Evolutionary conservation across 1,284 basidiomycete species (phyloP).

Genomic region (Pterula multifida): DNA sequence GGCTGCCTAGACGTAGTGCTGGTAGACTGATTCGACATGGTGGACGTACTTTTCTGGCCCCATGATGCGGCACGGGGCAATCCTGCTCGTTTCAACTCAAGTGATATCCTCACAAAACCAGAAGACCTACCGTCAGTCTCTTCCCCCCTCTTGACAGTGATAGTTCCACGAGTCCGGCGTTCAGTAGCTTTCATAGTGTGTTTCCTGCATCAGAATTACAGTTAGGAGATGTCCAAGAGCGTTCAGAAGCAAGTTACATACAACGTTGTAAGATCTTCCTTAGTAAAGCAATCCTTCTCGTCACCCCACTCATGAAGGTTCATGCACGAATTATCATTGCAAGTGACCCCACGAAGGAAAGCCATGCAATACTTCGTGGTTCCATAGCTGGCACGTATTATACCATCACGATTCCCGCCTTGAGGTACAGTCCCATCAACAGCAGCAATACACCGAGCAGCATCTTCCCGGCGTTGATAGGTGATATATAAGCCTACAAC

Average conservation of each 20-base stretch:
- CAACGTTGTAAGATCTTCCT: conserved; percentile 85
- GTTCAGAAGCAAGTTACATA: conserved; percentile 27
- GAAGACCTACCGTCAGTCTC: conserved; percentile 47
- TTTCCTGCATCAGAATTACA: conserved; percentile 38
- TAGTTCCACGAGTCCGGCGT: conserved; percentile 37
- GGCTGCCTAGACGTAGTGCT: conserved; percentile 15
- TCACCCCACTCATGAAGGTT: conserved; percentile 97
- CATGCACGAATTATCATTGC: conserved; percentile 85
- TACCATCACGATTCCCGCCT: conserved; percentile 57
- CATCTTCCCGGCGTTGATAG: conserved; percentile 91
- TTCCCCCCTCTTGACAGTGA: conserved; percentile 37
- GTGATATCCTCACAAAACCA: conserved; percentile 9
- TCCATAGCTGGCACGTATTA: conserved; percentile 90
- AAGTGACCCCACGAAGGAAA: conserved; percentile 81
- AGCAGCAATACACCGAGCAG: conserved; percentile 84
- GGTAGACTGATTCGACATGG: conserved; percentile 15
- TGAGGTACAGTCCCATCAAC: conserved; percentile 87
- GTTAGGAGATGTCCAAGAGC: conserved; percentile 11
- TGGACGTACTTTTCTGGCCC: conserved; percentile 42
- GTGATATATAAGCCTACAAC: conserved; percentile 94
- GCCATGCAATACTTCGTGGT: conserved; percentile 98
- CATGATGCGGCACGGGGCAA: conserved; percentile 79
- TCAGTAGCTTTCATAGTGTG: conserved; percentile 82
- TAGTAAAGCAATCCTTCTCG: conserved; percentile 93
- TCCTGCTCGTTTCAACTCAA: conserved; percentile 18